Conservation (phyloP, 2,329 filamentous ascomycete species). For the Didymosphaeria variabile region DNA sequence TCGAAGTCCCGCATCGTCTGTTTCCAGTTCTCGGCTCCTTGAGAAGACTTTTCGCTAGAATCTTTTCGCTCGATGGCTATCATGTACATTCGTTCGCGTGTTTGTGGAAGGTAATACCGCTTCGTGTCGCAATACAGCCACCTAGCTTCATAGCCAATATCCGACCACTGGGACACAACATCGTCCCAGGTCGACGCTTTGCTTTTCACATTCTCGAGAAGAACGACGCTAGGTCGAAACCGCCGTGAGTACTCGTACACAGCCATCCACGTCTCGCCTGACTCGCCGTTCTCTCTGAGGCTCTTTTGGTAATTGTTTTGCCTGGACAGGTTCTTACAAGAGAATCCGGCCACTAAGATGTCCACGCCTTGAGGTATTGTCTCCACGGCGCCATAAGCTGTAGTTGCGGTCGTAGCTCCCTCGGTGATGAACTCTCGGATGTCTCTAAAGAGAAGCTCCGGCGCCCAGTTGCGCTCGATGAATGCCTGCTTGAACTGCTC, state of each 20-base stretch:
- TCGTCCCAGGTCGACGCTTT: conserved; percentile 65
- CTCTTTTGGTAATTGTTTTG: conserved; percentile 68
- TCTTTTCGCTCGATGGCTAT: conserved; percentile 51
- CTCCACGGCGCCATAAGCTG: conserved; percentile 70
- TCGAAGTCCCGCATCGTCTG: conserved; percentile 57
- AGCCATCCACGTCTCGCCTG: conserved; percentile 70
- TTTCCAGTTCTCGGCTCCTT: conserved; percentile 52
- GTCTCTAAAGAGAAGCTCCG: conserved; percentile 55
- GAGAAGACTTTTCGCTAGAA: conserved; percentile 23
- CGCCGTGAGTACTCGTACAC: conserved; percentile 66
- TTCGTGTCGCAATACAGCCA: conserved; percentile 70
- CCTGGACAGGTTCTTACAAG: conserved; percentile 77
- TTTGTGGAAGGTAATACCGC: conserved; percentile 77
- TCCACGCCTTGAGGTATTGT: conserved; percentile 67
- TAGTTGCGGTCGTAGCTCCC: conserved; percentile 64
- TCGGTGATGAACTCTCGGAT: conserved; percentile 53
- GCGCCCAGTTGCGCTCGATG: conserved; percentile 57
- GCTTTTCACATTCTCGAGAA: conserved; percentile 74
- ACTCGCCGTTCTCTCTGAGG: conserved; percentile 67
- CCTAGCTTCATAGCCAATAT: conserved; percentile 65
- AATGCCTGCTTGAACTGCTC: conserved; percentile 57
- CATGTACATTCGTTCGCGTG: conserved; percentile 58
- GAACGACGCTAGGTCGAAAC: conserved; percentile 68
- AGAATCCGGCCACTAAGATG: conserved; percentile 75
- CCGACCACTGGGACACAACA: conserved; percentile 55